Base-by-base conservation (phyloP, 2,329 filamentous ascomycete genomes). In the Penicillium occitanis region DNA sequence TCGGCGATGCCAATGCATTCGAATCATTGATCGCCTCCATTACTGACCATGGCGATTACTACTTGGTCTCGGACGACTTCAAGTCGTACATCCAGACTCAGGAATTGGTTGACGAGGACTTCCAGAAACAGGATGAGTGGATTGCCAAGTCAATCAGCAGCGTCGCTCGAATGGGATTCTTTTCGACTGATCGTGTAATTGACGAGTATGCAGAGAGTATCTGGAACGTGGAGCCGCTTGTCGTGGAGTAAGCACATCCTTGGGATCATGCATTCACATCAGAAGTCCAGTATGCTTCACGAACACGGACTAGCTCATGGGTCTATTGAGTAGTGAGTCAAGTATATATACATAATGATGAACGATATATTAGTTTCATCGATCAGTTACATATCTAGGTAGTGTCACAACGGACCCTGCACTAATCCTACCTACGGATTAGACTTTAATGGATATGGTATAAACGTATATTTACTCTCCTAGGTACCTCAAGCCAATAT, bases 41-140 rank as follows among this genome's bases (percentile, higher is more conserved):
- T 70, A 88, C 90, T 69, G 91, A 97, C 68, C 95, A 98, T 70
- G 93, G 95, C 46, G 95, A 99, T 78, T 98, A 96, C 83, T 99
- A 99, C 79, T 87, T 99, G 35, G 93, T 98, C 58, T 97, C 92
- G 46, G 95, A 99, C 75, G 95, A 99, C 79, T 99, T 99, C 86
- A 88, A 92, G 80, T 94, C 90, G 76, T 99, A 99, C 82, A 84
- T 96, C 72, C 88, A 94, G 79, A 97, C 95, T 7, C 95, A 99
- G 70, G 85, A 88, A 66, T 85, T 97, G 64, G 93, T 99, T 37
- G 95, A 99, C 74, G 90, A 94, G 80, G 90, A 92, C 61, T 99
- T 96, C 84, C 88, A 88, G 79, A 90, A 98, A 80, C 91, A 94
- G 77, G 93, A 97, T 67, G 90, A 91, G 73, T 99, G 95, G 95